These are phyloP conservation scores for Aspergillus hiratsukae DNA, from an alignment of 2,329 filamentous ascomycete genomes.

Conservation along the genomic window DNA sequence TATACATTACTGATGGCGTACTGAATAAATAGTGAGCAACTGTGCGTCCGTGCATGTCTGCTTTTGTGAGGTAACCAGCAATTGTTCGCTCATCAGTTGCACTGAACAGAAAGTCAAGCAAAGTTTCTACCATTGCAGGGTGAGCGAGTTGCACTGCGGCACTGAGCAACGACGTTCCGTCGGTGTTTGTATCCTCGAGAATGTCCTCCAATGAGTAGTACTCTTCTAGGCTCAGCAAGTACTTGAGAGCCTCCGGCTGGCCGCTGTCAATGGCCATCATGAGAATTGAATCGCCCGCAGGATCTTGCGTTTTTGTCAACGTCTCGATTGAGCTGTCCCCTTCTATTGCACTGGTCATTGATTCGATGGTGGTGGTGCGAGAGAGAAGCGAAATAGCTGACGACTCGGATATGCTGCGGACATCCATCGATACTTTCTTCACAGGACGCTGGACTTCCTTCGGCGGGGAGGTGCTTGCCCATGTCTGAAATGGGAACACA, in stretches of 20 bases:
- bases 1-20: slow-evolving; percentile 71
- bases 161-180: slow-evolving; percentile 83
- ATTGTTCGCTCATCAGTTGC: slow-evolving; percentile 55
- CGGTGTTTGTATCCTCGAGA: slow-evolving; percentile 79
- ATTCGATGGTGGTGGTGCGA: slow-evolving; percentile 71
- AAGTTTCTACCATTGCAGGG: slow-evolving; percentile 65
- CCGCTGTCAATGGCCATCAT: slow-evolving; percentile 81
- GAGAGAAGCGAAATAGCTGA: slow-evolving; percentile 83
- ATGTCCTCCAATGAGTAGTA: slow-evolving; percentile 70
- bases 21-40: slow-evolving; percentile 96
- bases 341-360: slow-evolving; percentile 67
- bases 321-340: slow-evolving; percentile 79
- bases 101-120: slow-evolving; percentile 67
- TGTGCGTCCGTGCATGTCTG: slow-evolving; percentile 82
- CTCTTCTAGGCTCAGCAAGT: slow-evolving; percentile 70
- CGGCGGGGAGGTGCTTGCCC: slow-evolving; percentile 43
- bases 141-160: slow-evolving; percentile 85
- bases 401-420: slow-evolving; percentile 78
- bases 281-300: slow-evolving; percentile 72
- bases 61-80: slow-evolving; percentile 63
- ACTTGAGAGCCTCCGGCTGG: slow-evolving; percentile 67
- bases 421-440: slow-evolving; percentile 86
- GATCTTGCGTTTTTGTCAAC: slow-evolving; percentile 53
- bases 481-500: slow-evolving; percentile 84
- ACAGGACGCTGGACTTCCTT: slow-evolving; percentile 49